Evolutionary conservation across 495 filamentous ascomycete species (phyloP), one percentile per base, ranked within the genome.

Genomic region (Parathielavia appendiculata): DNA sequence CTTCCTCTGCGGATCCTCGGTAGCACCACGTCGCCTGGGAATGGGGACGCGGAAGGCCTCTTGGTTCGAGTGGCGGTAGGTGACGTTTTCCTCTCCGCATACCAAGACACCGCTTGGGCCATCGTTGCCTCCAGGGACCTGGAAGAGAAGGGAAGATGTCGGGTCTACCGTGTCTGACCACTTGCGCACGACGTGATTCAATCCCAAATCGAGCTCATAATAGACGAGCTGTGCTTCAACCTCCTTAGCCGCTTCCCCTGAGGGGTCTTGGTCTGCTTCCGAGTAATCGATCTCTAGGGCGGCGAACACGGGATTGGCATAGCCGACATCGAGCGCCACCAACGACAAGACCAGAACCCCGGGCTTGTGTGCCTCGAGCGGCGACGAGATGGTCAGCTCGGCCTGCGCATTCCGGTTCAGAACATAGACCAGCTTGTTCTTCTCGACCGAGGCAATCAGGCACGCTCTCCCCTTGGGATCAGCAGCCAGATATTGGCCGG

Each of bases 381-480:
- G 92, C 16, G 92, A 97, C 7, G 95, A 99, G 40, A 97, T 97
- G 26, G 91, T 93, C 66, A 97, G 81, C 69, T 96, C 91, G 35
- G 89, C 91, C 73, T 96, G 89, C 39, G 91, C 82, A 74, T 96
- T 95, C 40, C 95, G 87, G 75, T 97, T 97, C 54, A 99, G 80
- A 67, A 97, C 92, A 73, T 97, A 99, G 68, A 97, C 95, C 63
- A 99, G 88, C 76, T 97, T 97, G 74, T 97, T 97, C 83, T 99
- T 99, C 74, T 99, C 95, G 57, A 93, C 80, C 10, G 91, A 90
- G 8, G 95, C 89, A 50, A 97, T 90, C 63, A 99, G 79, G 71
- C 91, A 96, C 38, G 95, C 95, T 72, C 95, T 82, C 40, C 95
- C 95, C 70, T 95, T 95, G 10, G 95, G 95, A 70, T 99, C 95